Conservation (phyloP, 768 basidiomycete species). For the Russula sp. region DNA sequence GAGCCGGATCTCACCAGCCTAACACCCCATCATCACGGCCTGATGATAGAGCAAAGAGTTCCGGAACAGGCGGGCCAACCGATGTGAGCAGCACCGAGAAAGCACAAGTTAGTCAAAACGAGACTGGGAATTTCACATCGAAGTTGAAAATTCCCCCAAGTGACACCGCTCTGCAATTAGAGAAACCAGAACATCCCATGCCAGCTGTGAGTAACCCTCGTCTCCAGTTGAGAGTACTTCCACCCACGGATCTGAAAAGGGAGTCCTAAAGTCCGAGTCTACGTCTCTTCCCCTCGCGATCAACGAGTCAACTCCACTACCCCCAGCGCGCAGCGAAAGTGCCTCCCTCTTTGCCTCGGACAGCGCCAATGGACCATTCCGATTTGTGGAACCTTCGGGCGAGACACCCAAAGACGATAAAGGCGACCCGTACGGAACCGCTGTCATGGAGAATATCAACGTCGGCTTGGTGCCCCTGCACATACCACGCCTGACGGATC, state of each 20-base stretch:
- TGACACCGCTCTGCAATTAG: not conserved
- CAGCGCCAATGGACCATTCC: conserved; percentile 14
- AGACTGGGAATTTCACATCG: not conserved
- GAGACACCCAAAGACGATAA: conserved; percentile 13
- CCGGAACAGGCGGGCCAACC: not conserved
- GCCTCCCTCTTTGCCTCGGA: not conserved
- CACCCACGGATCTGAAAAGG: conserved; percentile 8
- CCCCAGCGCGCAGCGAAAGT: not conserved
- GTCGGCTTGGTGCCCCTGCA: conserved; percentile 22
- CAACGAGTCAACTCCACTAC: not conserved
- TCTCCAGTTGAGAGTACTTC: not conserved
- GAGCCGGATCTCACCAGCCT: not conserved
- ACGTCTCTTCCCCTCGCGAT: not conserved
- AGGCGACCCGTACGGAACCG: conserved; percentile 23
- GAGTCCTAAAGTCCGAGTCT: not conserved
- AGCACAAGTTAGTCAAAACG: not conserved
- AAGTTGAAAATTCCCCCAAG: not conserved
- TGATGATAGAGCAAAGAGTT: not conserved
- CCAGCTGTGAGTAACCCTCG: not conserved
- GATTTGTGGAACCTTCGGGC: conserved; percentile 13
- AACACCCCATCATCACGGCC: not conserved
- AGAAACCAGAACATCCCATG: not conserved
- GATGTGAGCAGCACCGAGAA: not conserved
- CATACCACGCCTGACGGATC: conserved; percentile 25
- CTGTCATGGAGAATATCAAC: conserved; percentile 11